Conservation (phyloP, 2,329 filamentous ascomycete species). For the Graphilbum fragrans region DNA sequence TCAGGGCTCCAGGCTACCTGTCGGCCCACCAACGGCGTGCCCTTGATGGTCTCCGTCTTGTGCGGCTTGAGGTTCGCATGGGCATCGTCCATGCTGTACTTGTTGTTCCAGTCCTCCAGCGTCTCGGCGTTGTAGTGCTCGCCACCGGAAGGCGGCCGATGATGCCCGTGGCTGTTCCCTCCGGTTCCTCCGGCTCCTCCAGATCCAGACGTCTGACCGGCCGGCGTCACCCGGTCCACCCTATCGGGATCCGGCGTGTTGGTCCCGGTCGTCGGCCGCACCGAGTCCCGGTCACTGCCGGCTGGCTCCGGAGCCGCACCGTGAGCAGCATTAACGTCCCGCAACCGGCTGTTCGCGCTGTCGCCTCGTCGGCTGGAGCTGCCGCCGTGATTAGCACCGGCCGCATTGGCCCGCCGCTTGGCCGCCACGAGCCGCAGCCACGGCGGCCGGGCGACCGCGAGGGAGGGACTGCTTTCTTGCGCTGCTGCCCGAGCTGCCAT, state of each 20-base stretch:
- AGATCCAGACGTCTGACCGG: background rate
- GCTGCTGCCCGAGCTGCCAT: slow-evolving; percentile 19
- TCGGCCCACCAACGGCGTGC: slow-evolving; percentile 44
- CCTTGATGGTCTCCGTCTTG: slow-evolving; percentile 37
- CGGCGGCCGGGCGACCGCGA: slow-evolving; percentile 21
- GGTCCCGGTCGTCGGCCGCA: slow-evolving; percentile 8
- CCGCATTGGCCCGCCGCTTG: slow-evolving; percentile 14
- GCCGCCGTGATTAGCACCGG: slow-evolving; percentile 10
- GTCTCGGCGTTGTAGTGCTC: slow-evolving; percentile 32
- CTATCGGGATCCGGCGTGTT: slow-evolving; percentile 22
- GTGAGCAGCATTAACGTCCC: slow-evolving; percentile 9
- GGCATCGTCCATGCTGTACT: slow-evolving; percentile 40
- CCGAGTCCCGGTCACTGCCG: slow-evolving; percentile 19
- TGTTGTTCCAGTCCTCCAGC: slow-evolving; percentile 37
- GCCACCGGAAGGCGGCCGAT: background rate
- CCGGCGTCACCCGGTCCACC: background rate
- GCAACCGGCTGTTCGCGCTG: slow-evolving; percentile 7
- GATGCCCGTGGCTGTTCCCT: no score
- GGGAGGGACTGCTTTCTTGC: slow-evolving; percentile 16
- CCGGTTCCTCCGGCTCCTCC: no score
- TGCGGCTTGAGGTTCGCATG: slow-evolving; percentile 46
- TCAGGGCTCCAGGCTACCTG: slow-evolving; percentile 58
- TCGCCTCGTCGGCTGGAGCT: slow-evolving; percentile 13
- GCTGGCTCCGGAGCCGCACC: slow-evolving; percentile 4
- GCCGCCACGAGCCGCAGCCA: slow-evolving; percentile 32